These are phyloP conservation scores for Hypoxylon lienhwacheense DNA, from an alignment of 495 filamentous ascomycete genomes.

Conservation along the genomic window DNA sequence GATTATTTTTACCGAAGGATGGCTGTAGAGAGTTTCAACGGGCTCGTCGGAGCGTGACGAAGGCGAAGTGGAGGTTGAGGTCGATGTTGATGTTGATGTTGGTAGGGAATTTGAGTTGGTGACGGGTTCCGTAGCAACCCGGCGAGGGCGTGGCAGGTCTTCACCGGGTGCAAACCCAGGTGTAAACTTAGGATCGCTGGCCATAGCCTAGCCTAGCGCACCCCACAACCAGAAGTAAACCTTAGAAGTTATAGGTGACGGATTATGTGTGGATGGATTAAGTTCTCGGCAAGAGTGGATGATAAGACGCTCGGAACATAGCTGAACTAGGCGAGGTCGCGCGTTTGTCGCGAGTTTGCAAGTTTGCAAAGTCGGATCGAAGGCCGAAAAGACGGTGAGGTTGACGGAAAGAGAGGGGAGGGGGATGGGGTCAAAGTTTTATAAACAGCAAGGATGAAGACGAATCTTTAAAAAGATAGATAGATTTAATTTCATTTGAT, in stretches of 20 bases:
- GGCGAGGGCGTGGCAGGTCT: slow-evolving; percentile 42
- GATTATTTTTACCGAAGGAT: slow-evolving; percentile 66
- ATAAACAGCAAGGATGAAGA: too few relatives aligned
- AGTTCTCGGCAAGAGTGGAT: slow-evolving; percentile 9
- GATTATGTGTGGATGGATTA: slow-evolving; percentile 9
- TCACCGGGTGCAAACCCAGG: not conserved
- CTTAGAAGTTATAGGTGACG: too few relatives aligned
- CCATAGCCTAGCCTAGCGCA: slow-evolving; percentile 28
- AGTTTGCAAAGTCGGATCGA: too few relatives aligned
- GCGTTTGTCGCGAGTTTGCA: not conserved
- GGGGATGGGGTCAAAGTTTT: not conserved
- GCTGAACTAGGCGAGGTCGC: slow-evolving; percentile 2
- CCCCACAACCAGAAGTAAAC: slow-evolving; percentile 4
- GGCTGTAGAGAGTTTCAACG: slow-evolving; percentile 71
- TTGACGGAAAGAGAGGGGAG: not conserved
- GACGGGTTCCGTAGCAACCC: slow-evolving; percentile 45
- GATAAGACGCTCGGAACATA: slow-evolving; percentile 22
- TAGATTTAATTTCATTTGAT: too few relatives aligned
- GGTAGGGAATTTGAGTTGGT: slow-evolving; percentile 25
- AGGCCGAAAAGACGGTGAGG: slow-evolving; percentile 19
- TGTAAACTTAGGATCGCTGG: slow-evolving; percentile 6
- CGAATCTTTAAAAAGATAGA: too few relatives aligned
- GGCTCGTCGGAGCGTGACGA: slow-evolving; percentile 39
- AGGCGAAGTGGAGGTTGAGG: not conserved
- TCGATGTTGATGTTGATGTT: slow-evolving; percentile 8